These are phyloP conservation scores for Kuraishia molischiana DNA, from an alignment of 805 yeast species.

Conservation along the genomic window DNA sequence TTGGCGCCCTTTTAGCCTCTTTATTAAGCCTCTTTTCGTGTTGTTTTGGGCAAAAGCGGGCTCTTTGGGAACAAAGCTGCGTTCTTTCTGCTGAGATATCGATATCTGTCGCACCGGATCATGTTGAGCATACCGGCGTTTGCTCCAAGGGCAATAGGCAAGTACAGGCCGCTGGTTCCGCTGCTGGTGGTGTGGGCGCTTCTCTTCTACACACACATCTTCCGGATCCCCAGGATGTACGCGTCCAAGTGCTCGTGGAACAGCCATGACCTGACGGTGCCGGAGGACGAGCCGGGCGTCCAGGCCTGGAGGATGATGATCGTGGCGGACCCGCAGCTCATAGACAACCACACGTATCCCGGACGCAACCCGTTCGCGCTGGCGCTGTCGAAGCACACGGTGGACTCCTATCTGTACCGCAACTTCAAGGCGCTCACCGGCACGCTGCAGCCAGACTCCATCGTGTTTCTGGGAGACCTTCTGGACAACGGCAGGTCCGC, in stretches of 20 bases:
- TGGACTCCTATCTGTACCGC: constrained; percentile 72
- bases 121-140: constrained; percentile 1
- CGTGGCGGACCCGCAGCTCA: constrained; percentile 92
- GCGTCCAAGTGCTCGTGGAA: constrained; percentile 2
- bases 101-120: no score
- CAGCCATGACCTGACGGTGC: not conserved
- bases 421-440: constrained; percentile 59
- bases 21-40: no score
- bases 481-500: constrained; percentile 81
- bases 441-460: constrained; percentile 60
- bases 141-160: not conserved
- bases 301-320: constrained; percentile 16
- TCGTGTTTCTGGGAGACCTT: constrained; percentile 80
- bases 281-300: not conserved
- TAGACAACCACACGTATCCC: constrained; percentile 84
- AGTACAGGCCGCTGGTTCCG: constrained; percentile 1
- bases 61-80: no score
- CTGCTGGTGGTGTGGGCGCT: constrained; percentile 2
- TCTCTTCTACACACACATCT: constrained; percentile 1
- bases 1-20: no score
- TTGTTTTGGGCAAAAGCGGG: no score
- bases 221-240: not conserved
- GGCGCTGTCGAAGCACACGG: constrained; percentile 42
- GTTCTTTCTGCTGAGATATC: no score
- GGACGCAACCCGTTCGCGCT: constrained; percentile 45